Base-by-base conservation (phyloP, 2,329 filamentous ascomycete species). In the Ascochyta clinopodiicola region DNA sequence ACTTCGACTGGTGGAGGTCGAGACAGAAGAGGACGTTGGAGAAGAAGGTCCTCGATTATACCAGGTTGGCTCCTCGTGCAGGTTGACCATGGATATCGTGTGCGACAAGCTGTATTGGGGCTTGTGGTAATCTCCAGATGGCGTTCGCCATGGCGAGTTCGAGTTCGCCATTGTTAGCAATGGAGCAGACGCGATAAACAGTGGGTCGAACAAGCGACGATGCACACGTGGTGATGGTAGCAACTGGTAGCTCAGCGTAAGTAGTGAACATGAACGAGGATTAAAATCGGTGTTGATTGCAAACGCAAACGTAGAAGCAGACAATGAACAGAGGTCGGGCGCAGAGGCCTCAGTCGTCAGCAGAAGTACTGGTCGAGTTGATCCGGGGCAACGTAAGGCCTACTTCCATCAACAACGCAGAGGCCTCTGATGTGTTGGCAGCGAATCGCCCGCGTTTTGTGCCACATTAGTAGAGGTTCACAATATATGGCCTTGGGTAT, bases 371-470 rank as follows among this genome's bases (percentile, higher is more conserved):
- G 59, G 51, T 51, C 52, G 51, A 61, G 53, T 47, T 48, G 51
- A 62, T 55, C 51, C 42, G 25, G 49, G 47, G 27, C 17, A 46
- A 19, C 6, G 49, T 62, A 62, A 68, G 64, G 69, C 70, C 68
- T 62, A 56, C 67, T 56, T 65, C 63, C 51, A 67, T 59, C 59
- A 56, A 54, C 57, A 63, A 58, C 61, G 58, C 61, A 63, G 66
- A 70, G 70, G 65, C 68, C 68, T 64, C 65, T 74, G 74, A 75
- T 76, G 74, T 75, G 74, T 63, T 76, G 74, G 72, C 74, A 76
- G 62, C 65, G 61, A 66, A 44, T 66, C 56, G 60, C 69, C 70
- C 72, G 74, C 72, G 71, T 67, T 71, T 62, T 61, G 67, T 57
- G 65, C 69, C 65, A 67, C 65, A 71, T 74, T 74, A 71, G 72